Evolutionary conservation across 225 moss, liverwort and hornwort genomes (phyloP).

Genomic region (Straminergon stramineum): DNA sequence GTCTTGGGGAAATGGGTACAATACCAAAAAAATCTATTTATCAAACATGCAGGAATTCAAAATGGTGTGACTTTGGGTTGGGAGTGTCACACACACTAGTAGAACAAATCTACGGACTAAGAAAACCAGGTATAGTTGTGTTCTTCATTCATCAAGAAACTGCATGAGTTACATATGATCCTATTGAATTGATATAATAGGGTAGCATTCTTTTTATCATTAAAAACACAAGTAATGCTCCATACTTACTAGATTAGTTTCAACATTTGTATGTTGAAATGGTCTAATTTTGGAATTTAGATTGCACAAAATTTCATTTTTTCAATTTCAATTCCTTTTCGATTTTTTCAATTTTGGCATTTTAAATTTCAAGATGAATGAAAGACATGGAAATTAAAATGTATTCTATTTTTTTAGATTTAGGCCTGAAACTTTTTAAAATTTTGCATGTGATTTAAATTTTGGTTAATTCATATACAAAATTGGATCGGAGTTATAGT

Average conservation of each 20-base stretch:
- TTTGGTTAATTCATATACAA: not conserved
- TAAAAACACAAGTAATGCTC: too few species aligned
- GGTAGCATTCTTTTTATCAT: not conserved
- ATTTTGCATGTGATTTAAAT: not conserved
- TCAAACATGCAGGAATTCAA: not conserved
- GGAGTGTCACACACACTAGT: not conserved
- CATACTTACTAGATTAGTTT: too few species aligned
- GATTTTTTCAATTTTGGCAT: not conserved
- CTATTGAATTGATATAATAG: not conserved
- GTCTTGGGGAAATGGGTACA: not conserved
- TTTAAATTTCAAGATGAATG: not conserved
- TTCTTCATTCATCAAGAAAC: not conserved
- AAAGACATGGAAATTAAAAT: not conserved
- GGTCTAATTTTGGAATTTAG: not conserved
- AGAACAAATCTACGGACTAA: not conserved
- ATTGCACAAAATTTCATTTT: accelerated
- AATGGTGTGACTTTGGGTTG: too few species aligned
- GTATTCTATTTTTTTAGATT: not conserved
- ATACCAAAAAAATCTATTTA: not conserved
- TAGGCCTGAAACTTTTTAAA: accelerated
- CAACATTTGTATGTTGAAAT: not conserved
- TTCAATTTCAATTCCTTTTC: not conserved
- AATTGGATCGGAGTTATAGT: accelerated
- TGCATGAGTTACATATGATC: not conserved
- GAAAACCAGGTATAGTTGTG: not conserved